Base-by-base conservation (phyloP, 495 filamentous ascomycete genomes). In the Penicillium argentinense region DNA sequence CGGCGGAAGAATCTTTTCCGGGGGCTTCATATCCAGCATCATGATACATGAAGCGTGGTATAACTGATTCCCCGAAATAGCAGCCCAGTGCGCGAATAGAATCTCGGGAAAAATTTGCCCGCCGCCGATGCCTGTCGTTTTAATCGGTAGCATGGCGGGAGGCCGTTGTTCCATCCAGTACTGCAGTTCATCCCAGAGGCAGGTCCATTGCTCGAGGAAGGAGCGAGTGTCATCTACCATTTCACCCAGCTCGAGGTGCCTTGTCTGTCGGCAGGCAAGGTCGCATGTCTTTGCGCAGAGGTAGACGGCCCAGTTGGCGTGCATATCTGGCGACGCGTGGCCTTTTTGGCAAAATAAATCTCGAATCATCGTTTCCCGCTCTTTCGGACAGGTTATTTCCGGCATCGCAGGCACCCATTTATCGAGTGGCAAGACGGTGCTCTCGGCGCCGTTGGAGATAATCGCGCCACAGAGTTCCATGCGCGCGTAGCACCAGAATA, bases 391-490 rank as follows among this genome's bases (percentile, higher is more conserved):
- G 13, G 51, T 34, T 7, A 49, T 52, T 19, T 54, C 51, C 3
- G 53, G 51, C 44, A 57, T 42, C 1, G 45, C 50, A 2, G 57
- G 57, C 5, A 60, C 59, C 63, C 70, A 73, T 47, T 67, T 64
- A 6, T 58, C 47, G 8, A 64, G 40, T 9, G 51, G 51, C 1
- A 73, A 51, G 3, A 74, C 52, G 0, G 63, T 67, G 23, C 60
- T 65, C 34, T 68, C 63, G 1, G 63, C 53, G 4, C 68, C 69
- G 23, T 62, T 57, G 12, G 64, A 63, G 24, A 73, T 72, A 3
- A 73, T 64, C 1, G 65, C 69, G 4, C 64, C 69, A 42, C 69
- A 73, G 3, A 73, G 28, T 38, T 73, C 69, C 69, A 73, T 73
- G 1, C 69, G 49, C 16, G 67, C 69, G 37, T 66, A 73, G 28